Conservation (phyloP, 768 basidiomycete genomes). For the Candolleomyces efflorescens region DNA sequence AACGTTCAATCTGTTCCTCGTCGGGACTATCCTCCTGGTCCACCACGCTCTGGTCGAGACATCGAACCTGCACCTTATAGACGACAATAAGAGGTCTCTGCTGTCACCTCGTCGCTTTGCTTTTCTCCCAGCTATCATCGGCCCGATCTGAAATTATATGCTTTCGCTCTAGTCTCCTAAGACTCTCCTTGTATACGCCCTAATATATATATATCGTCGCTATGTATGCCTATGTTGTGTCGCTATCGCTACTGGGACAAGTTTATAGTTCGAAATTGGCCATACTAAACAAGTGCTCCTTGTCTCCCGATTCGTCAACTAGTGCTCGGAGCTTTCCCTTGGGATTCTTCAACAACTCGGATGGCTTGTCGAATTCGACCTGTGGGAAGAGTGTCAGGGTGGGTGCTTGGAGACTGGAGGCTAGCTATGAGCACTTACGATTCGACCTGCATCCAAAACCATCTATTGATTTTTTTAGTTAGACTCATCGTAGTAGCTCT, state of each 20-base stretch:
- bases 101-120: not conserved
- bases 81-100: not conserved
- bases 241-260: no score
- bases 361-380: conserved; percentile 54
- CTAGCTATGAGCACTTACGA: conserved; percentile 6
- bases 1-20: conserved; percentile 31
- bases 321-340: conserved; percentile 47
- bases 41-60: conserved; percentile 22
- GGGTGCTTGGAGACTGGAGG: not conserved
- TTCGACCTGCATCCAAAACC: conserved; percentile 16
- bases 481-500: not conserved
- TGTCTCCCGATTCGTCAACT: conserved; percentile 59
- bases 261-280: conserved; percentile 13
- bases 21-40: conserved; percentile 19
- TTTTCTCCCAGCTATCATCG: not conserved
- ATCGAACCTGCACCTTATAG: conserved; percentile 10
- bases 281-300: conserved; percentile 44
- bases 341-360: conserved; percentile 46
- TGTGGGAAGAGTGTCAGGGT: conserved; percentile 7
- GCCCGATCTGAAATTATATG: conserved; percentile 1
- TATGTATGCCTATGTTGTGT: not conserved
- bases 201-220: conserved; percentile 1
- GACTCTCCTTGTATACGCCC: conserved; percentile 4
- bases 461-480: conserved; percentile 5
- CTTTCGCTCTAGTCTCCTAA: conserved; percentile 2